Evolutionary conservation across 805 yeast genomes (phyloP).

Genomic region (Scheffersomyces stipitis): DNA sequence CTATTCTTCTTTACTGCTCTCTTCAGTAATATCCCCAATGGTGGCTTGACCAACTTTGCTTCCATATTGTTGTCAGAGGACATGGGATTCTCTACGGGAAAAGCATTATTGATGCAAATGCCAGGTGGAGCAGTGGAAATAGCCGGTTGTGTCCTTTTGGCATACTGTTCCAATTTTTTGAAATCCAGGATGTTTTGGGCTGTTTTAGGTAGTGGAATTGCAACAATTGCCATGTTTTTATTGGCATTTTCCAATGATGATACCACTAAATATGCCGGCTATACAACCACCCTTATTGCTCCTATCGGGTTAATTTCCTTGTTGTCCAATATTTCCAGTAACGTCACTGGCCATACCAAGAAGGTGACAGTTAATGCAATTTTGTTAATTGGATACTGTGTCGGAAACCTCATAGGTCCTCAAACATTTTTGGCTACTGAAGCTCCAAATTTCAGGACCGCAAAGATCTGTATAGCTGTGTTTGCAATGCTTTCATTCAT

Average conservation of each 20-base stretch:
- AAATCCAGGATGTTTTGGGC: slow-evolving; percentile 28
- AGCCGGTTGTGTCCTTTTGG: slow-evolving; percentile 34
- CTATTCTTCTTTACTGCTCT: slow-evolving; percentile 26
- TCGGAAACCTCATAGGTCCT: slow-evolving; percentile 57
- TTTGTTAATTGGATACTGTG: slow-evolving; percentile 49
- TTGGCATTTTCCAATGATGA: slow-evolving; percentile 40
- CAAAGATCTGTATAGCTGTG: slow-evolving; percentile 41
- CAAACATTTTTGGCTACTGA: slow-evolving; percentile 45
- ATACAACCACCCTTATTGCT: slow-evolving; percentile 30
- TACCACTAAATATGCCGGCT: slow-evolving; percentile 24
- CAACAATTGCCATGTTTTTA: slow-evolving; percentile 31
- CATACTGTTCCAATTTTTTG: slow-evolving; percentile 21
- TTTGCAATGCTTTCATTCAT: slow-evolving; percentile 26
- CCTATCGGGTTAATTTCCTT: slow-evolving; percentile 29
- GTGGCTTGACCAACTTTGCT: slow-evolving; percentile 37
- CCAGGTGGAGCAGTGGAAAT: slow-evolving; percentile 51
- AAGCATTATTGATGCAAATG: slow-evolving; percentile 44
- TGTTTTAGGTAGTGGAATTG: slow-evolving; percentile 19
- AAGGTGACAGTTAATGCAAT: slow-evolving; percentile 47
- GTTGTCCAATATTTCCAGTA: slow-evolving; percentile 42
- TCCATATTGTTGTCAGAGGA: slow-evolving; percentile 28
- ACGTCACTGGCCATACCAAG: slow-evolving; percentile 59
- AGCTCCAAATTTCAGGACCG: slow-evolving; percentile 45
- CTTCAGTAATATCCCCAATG: slow-evolving; percentile 32
- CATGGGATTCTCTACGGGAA: slow-evolving; percentile 24